Base-by-base conservation (phyloP, 768 basidiomycete species). In the Cyclocybe cylindracea region DNA sequence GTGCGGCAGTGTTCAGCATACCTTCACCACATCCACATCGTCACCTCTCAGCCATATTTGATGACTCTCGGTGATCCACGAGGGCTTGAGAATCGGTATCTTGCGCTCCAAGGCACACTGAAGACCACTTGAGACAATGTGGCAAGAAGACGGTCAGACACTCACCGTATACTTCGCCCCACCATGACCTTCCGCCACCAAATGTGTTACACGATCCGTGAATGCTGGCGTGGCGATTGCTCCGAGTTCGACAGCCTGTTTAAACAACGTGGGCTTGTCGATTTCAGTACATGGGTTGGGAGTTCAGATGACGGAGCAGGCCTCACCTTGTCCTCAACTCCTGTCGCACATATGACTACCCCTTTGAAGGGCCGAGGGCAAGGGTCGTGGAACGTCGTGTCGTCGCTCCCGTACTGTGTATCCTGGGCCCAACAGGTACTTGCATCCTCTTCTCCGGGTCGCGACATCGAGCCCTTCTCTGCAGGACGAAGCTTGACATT, bases 191-290 rank as follows among this genome's bases (percentile, higher is more conserved):
- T 69, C 71, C 0, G 94, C 91, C 38, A 98, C 76, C 16, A 98
- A 78, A 73, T 96, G 94, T 0, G 93, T 95, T n/a, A 91, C 87
- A 41, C 76, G 76, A 63, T 92, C 87, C 0, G 93, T 98, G 55
- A 96, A 85, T 44, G 90, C 86, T 32, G 70, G 79, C 11, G 82
- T 77, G 39, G 81, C 76, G 3, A 69, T 70, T 24, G 91, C 94
- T 9, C 94, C 94, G 10, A 97, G 85, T 58, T 94, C 87, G 18
- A 81, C 71, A 0, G 90, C 91, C 61, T 89, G 82, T 53, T 84
- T 84, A 63, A 90, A 90, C 33, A 95, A 56, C 2, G 78, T 77
- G 0, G 83, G 77, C 92, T 94, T 54, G 11, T 41, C 13, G 14
- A 29, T 35, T 37, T 16, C 37, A 45, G 58, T n/a, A 51, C 39